These are phyloP conservation scores for Croton laevigatus DNA, from an alignment of 441 rosid species.

Conservation along the genomic window DNA sequence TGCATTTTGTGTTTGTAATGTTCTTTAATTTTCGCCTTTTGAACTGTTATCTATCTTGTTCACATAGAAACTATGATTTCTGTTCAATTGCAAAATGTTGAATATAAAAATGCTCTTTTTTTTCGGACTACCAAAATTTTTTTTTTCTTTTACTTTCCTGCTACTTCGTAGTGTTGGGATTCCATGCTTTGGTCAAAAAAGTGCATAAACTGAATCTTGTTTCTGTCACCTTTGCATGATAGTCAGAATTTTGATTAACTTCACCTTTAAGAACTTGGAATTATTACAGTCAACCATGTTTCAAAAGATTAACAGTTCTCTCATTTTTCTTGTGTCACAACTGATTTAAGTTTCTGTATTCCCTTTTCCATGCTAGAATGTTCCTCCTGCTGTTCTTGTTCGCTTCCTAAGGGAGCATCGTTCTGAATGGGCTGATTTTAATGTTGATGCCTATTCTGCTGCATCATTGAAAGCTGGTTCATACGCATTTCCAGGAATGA, in stretches of 20 bases:
- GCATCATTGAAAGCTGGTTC: conserved; percentile 75
- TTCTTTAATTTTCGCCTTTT: too few relatives aligned
- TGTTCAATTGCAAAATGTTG: neutral
- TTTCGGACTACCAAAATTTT: neutral
- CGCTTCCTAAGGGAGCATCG: conserved; percentile 97
- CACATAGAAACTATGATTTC: neutral
- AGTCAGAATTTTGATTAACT: neutral
- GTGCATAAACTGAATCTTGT: neutral
- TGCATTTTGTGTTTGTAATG: neutral
- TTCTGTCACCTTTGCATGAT: neutral
- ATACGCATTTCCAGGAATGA: conserved; percentile 83
- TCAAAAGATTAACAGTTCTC: neutral
- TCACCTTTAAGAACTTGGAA: neutral
- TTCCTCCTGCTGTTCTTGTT: conserved; percentile 88
- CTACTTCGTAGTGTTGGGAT: neutral
- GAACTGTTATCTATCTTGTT: neutral
- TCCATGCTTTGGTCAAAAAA: neutral
- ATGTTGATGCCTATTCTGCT: conserved; percentile 96
- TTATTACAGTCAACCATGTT: neutral
- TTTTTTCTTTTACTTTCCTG: neutral
- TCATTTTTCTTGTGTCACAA: conserved; percentile 3
- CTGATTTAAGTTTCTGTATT: conserved; percentile 1
- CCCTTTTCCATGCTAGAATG: conserved; percentile 51
- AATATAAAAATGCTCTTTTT: neutral
- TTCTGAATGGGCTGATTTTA: conserved; percentile 98